Evolutionary conservation across 2,329 filamentous ascomycete genomes (phyloP).

Genomic region (Fusarium robinianum): DNA sequence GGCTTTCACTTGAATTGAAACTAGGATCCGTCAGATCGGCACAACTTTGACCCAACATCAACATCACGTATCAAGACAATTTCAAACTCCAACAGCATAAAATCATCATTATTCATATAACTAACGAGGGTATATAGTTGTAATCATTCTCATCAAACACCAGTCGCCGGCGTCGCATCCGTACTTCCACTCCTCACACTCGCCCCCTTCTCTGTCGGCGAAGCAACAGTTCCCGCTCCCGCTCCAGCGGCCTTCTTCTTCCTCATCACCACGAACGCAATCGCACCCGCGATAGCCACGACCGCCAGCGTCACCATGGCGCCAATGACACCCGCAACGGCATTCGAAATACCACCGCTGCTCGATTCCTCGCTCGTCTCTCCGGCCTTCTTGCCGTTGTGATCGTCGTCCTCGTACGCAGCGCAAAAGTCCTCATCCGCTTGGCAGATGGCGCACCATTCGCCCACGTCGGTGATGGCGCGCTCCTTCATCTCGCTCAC

Average conservation of each 20-base stretch:
- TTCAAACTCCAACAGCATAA: too few relatives aligned
- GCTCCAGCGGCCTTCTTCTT: slow-evolving; percentile 18
- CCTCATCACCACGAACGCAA: slow-evolving; percentile 31
- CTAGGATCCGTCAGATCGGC: slow-evolving; percentile 5
- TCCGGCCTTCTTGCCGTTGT: slow-evolving; percentile 9
- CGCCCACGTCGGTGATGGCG: slow-evolving; percentile 36
- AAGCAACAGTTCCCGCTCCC: not conserved
- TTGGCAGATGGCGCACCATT: slow-evolving; percentile 40
- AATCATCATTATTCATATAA: slow-evolving; percentile 1
- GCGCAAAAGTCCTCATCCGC: slow-evolving; percentile 40
- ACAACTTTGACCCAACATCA: slow-evolving; percentile 2
- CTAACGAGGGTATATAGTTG: too few relatives aligned
- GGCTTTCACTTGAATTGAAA: not conserved
- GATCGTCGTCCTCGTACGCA: slow-evolving; percentile 33
- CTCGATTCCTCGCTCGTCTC: slow-evolving; percentile 3
- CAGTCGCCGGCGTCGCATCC: too few relatives aligned
- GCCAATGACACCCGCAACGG: slow-evolving; percentile 41
- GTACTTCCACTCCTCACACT: slow-evolving; percentile 23
- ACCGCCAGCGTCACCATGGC: slow-evolving; percentile 41
- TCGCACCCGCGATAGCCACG: slow-evolving; percentile 25
- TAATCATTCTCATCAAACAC: too few relatives aligned
- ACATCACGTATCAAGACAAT: too few relatives aligned
- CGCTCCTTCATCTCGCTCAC: slow-evolving; percentile 36
- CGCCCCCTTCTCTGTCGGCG: slow-evolving; percentile 10
- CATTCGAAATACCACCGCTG: slow-evolving; percentile 38